A percentile compares a stretch with the other conserved stretches of the same genome.
These are phyloP conservation scores for Amylocystis lapponica DNA, from an alignment of 768 basidiomycete species.

Conservation along the genomic window DNA sequence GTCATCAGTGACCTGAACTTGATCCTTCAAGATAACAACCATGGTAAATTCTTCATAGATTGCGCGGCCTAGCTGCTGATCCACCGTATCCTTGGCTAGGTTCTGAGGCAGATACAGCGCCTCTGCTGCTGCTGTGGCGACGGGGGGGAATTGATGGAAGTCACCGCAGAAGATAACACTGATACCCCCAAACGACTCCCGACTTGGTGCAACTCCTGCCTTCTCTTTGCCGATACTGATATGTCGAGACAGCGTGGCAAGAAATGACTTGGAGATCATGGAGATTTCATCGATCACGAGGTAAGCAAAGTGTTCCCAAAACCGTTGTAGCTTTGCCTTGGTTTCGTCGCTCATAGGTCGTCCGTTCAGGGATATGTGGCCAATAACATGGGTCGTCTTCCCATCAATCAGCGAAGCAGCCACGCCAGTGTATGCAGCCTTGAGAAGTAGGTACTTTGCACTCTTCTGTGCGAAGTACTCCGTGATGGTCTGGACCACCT, in stretches of 20 bases:
- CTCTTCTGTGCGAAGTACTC: conserved; percentile 23
- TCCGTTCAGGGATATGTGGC: conserved; percentile 16
- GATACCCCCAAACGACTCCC: conserved; percentile 32
- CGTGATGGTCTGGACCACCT: conserved; percentile 32
- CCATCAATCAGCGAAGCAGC: conserved; percentile 36
- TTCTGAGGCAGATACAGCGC: conserved; percentile 18
- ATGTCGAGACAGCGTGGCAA: conserved; percentile 17
- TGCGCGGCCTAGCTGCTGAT: neutral
- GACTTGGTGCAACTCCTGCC: no score
- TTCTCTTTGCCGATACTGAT: conserved; percentile 6
- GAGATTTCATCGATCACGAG: conserved; percentile 38
- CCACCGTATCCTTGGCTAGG: neutral
- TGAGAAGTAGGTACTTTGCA: conserved; percentile 18
- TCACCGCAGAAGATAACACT: conserved; percentile 37
- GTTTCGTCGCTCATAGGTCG: neutral
- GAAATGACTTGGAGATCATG: conserved; percentile 28
- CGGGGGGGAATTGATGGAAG: conserved; percentile 43
- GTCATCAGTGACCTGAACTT: conserved; percentile 27
- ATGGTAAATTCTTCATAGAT: conserved; percentile 15
- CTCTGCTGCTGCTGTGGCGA: conserved; percentile 16
- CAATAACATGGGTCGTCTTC: conserved; percentile 29
- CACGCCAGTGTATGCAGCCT: conserved; percentile 35
- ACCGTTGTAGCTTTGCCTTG: conserved; percentile 9
- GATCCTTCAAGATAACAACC: conserved; percentile 33
- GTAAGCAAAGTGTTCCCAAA: conserved; percentile 17